Percentiles rank a stretch among this genome's conserved stretches.
Evolutionary conservation across 495 filamentous ascomycete genomes (phyloP).

Genomic region (Beverwykella pulmonaria): DNA sequence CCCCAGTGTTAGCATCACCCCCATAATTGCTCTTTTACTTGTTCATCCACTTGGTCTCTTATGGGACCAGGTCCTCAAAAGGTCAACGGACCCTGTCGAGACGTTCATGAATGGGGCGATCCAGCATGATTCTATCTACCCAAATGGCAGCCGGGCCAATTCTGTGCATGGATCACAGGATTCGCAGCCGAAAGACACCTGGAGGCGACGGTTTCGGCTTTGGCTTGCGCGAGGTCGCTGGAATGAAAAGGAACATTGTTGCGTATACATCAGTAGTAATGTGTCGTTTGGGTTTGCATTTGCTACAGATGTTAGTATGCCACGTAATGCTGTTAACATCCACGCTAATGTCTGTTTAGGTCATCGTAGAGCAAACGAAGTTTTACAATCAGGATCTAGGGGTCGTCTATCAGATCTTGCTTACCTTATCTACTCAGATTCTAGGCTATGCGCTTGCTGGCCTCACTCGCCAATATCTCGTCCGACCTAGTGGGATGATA

Average conservation of each 20-base stretch:
- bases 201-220: constrained; percentile 56
- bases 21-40: constrained; percentile 78
- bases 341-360: constrained; percentile 42
- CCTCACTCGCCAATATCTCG: constrained; percentile 74
- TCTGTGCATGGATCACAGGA: neutral
- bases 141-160: constrained; percentile 9
- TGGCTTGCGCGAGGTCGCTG: constrained; percentile 80
- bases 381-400: constrained; percentile 80
- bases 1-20: constrained; percentile 82
- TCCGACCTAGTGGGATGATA: constrained; percentile 84
- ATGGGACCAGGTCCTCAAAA: constrained; percentile 73
- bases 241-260: constrained; percentile 87
- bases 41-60: constrained; percentile 78
- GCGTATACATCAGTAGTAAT: constrained; percentile 86
- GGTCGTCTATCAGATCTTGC: constrained; percentile 75
- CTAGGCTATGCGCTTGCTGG: constrained; percentile 84
- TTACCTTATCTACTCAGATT: constrained; percentile 83
- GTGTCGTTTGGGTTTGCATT: constrained; percentile 91
- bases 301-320: constrained; percentile 63
- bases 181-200: constrained; percentile 21
- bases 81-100: constrained; percentile 62
- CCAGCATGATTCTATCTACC: constrained; percentile 3
- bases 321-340: neutral
- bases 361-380: constrained; percentile 84
- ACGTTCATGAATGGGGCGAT: constrained; percentile 58